Evolutionary conservation across 306 rosid species (phyloP).

Genomic region (Parietaria judaica): DNA sequence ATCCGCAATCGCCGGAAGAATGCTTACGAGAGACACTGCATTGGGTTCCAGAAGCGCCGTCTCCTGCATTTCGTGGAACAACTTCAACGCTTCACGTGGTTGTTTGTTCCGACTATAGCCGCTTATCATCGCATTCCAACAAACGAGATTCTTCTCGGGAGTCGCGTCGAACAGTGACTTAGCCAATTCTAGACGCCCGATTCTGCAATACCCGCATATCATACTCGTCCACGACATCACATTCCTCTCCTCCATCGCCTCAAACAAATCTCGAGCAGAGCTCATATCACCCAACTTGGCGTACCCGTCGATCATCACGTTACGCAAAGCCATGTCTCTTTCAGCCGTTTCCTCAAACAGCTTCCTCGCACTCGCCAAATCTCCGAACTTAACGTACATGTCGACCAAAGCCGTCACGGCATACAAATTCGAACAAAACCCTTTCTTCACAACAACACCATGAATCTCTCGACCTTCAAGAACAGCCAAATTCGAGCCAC

Average conservation of each 20-base stretch:
- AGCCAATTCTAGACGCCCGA: conserved; percentile 40
- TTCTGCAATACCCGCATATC: conserved; percentile 48
- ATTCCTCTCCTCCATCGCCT: conserved; percentile 38
- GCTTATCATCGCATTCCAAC: conserved; percentile 69
- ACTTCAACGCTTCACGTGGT: conserved; percentile 45
- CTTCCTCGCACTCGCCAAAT: conserved; percentile 35
- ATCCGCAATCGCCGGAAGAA: conserved; percentile 69
- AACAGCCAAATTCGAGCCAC: conserved; percentile 22
- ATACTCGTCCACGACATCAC: conserved; percentile 69
- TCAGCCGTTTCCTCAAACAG: conserved; percentile 54
- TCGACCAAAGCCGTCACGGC: conserved; percentile 52
- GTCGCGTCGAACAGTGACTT: conserved; percentile 48
- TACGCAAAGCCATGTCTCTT: conserved; percentile 43
- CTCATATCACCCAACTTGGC: conserved; percentile 42
- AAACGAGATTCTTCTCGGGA: conserved; percentile 49
- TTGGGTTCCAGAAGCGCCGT: conserved; percentile 34
- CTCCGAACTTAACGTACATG: conserved; percentile 49
- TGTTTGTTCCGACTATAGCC: conserved; percentile 54
- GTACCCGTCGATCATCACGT: conserved; percentile 61
- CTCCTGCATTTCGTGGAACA: conserved; percentile 45
- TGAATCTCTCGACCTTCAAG: conserved; percentile 43
- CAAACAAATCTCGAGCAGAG: conserved; percentile 47
- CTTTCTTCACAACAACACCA: conserved; percentile 32
- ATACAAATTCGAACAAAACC: conserved; percentile 44
- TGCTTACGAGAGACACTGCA: conserved; percentile 50